Conservation (phyloP, 257 asterid species). For the Scutellaria barbata region DNA sequence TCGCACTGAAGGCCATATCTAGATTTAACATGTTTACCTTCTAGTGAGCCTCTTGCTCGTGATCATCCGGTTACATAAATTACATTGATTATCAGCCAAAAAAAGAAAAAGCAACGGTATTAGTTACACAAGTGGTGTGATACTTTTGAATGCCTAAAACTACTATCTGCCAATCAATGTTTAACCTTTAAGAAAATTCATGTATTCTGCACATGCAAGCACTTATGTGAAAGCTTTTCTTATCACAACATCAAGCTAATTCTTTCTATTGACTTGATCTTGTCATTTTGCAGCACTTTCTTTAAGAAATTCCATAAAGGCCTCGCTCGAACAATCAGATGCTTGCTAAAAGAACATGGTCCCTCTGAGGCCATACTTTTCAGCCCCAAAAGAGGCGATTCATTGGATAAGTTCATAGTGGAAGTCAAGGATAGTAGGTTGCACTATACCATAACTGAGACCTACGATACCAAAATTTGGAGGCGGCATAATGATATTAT, state of each 20-base stretch:
- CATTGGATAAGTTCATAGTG: conserved; percentile 73
- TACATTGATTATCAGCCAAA: conserved; percentile 4
- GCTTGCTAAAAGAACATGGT: conserved; percentile 63
- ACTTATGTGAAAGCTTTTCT: conserved; percentile 25
- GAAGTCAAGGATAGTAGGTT: conserved; percentile 60
- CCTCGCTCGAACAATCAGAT: conserved; percentile 75
- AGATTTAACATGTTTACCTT: conserved; percentile 6
- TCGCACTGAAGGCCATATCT: conserved; percentile 15
- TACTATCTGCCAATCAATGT: conserved; percentile 23
- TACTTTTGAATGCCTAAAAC: conserved; percentile 28
- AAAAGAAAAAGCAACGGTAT: not conserved
- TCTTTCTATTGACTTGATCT: conserved; percentile 33
- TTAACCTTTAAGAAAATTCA: conserved; percentile 15
- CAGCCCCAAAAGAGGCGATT: conserved; percentile 89
- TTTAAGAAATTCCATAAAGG: conserved; percentile 80
- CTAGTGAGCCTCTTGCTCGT: conserved; percentile 11
- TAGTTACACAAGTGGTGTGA: conserved; percentile 1
- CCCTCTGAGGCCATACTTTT: conserved; percentile 80
- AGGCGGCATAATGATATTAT: conserved; percentile 55
- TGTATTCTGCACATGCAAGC: conserved; percentile 35
- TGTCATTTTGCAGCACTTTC: conserved; percentile 72
- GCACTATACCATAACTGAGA: conserved; percentile 61
- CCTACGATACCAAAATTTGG: conserved; percentile 68
- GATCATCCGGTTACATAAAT: conserved; percentile 1
- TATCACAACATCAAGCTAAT: not conserved